phyloP scores from a whole-genome alignment of 2,329 filamentous ascomycete genomes.

The Monilinia fructicola region DNA sequence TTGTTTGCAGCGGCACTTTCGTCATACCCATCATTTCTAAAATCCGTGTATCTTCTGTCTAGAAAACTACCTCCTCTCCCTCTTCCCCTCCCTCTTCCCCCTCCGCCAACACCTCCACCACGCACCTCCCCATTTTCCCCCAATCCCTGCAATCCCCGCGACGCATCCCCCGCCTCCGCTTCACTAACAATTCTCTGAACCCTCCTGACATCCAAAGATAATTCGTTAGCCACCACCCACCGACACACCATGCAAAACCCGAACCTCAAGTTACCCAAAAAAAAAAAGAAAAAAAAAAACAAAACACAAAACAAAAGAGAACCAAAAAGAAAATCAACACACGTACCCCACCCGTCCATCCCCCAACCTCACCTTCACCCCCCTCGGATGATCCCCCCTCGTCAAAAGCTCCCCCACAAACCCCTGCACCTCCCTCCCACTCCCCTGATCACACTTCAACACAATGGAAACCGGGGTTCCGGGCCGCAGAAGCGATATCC shows the following conservation, averaged over 20 bases:
- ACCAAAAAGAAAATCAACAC: background rate
- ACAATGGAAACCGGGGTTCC: constrained; percentile 38
- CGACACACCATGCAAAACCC: background rate
- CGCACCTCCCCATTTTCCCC: background rate
- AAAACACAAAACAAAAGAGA: too few species aligned
- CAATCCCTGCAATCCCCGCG: background rate
- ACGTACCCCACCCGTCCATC: constrained; percentile 36
- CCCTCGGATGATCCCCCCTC: constrained; percentile 38
- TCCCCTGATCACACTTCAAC: constrained; percentile 39
- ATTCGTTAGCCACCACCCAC: background rate
- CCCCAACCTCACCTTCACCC: constrained; percentile 39
- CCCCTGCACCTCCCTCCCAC: constrained; percentile 37
- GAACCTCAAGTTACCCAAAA: too few species aligned
- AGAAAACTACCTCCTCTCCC: background rate
- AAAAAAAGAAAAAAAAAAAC: background rate
- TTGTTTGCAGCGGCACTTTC: constrained; percentile 19
- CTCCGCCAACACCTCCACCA: background rate
- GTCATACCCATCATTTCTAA: constrained; percentile 28
- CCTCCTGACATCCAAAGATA: constrained; percentile 16
- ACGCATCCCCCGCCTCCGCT: constrained; percentile 28
- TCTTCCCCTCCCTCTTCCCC: constrained; percentile 26
- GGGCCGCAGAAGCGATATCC: constrained; percentile 31
- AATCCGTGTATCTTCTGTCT: constrained; percentile 27
- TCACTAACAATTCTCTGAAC: constrained; percentile 36
- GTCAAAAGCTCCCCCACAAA: constrained; percentile 37